Base-by-base conservation (phyloP, 2,329 filamentous ascomycete genomes). In the Pseudopyrenochaeta lycopersici region DNA sequence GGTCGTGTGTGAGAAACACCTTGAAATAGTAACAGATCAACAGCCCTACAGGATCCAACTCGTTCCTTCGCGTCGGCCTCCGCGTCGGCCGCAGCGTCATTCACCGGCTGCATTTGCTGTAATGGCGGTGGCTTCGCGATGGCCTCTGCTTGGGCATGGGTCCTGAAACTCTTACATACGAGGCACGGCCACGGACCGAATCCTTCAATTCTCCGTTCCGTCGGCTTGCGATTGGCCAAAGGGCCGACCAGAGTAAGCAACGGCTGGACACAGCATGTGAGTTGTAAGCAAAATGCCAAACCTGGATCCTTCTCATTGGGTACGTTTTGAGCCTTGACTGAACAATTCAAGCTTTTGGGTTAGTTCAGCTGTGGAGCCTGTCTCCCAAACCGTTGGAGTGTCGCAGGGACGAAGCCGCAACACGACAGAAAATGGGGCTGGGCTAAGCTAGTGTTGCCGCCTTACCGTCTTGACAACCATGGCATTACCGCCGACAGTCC, bases 401-500 rank as follows among this genome's bases (percentile, higher is more conserved):
- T 46, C 35, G 35, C 7, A 31, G 20, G 7, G 30, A 20, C 31
- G 42, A 40, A 46, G 43, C 53, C 48, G 51, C 42, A n/a, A 9
- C 41, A 29, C 32, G 15, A 43, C 6, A 2, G 2, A 4, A 18
- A 4, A 4, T 7, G 30, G 4, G 10, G 31, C 31, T 23, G 31
- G 30, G 49, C 38, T 20, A 48, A 48, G 43, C 44, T 54, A 49
- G 52, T 48, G 49, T 31, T 55, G 58, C 58, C 58, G 56, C 49
- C 52, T 51, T 62, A 54, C 61, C 56, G 55, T 49, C 48, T 52
- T 49, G 45, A 46, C 33, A 15, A 49, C 36, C 52, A 54, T 56
- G 53, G 53, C 49, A 58, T 49, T 44, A 38, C 27, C 45, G 21
- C 48, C 29, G 42, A 21, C 33, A 41, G 38, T 46, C 32, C 27